Evolutionary conservation across 2,329 filamentous ascomycete genomes (phyloP).

Genomic region (Pyrenophora graminea): DNA sequence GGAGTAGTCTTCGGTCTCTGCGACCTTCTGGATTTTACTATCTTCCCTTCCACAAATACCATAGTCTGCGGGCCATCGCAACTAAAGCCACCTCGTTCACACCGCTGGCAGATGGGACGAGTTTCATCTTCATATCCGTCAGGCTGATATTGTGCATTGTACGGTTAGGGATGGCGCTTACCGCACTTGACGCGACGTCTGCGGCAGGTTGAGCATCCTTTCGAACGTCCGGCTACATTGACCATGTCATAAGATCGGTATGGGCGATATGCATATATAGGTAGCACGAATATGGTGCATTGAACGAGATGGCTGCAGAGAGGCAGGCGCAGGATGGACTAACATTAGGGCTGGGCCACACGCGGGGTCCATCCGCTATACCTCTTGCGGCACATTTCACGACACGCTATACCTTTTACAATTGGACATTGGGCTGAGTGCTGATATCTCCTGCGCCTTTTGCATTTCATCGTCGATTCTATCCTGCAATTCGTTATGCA

Average conservation of each 20-base stretch:
- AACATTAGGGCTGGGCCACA: not conserved
- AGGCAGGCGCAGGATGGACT: not conserved
- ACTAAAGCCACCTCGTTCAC: conserved; percentile 25
- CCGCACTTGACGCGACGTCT: conserved; percentile 38
- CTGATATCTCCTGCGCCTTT: not conserved
- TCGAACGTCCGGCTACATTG: conserved; percentile 39
- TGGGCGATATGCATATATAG: not conserved
- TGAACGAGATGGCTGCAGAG: conserved; percentile 5
- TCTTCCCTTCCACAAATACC: conserved; percentile 32
- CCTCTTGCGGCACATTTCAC: conserved; percentile 34
- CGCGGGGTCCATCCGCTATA: conserved; percentile 15
- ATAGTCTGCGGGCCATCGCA: conserved; percentile 33
- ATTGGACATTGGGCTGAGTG: not conserved
- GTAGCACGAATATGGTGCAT: not conserved
- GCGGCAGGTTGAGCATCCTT: conserved; percentile 40
- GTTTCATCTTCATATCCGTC: conserved; percentile 28
- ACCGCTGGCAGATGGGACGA: conserved; percentile 32
- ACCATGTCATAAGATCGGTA: conserved; percentile 26
- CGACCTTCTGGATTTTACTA: conserved; percentile 32
- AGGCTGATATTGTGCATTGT: conserved; percentile 2
- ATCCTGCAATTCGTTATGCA: no score
- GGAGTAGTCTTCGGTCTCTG: not conserved
- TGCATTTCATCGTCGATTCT: no score
- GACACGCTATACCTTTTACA: conserved; percentile 8
- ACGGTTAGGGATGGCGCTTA: conserved; percentile 16